Conservation (phyloP, 2,329 filamentous ascomycete genomes). For the Macrophomina pseudophaseolina region DNA sequence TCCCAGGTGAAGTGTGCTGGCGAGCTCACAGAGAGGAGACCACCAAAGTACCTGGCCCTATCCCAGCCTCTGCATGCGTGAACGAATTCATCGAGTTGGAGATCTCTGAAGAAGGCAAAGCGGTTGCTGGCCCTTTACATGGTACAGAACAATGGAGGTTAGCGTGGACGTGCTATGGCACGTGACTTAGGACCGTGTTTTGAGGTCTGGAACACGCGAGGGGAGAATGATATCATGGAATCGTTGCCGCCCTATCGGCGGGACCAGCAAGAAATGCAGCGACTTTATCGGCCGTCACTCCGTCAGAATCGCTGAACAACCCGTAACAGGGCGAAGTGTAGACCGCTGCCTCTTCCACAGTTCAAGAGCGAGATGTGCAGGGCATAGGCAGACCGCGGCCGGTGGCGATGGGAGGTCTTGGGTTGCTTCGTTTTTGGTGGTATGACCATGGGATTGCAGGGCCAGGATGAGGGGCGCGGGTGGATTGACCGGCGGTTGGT, state of each 20-base stretch:
- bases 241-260: not conserved
- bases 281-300: not conserved
- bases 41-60: no score
- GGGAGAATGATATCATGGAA: conserved; percentile 20
- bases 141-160: not conserved
- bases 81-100: no score
- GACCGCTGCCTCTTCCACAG: no score
- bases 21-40: no score
- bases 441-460: conserved; percentile 1
- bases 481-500: conserved; percentile 1
- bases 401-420: not conserved
- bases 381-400: no score
- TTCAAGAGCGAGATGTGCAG: no score
- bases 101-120: no score
- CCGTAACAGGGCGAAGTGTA: no score
- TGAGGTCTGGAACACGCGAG: not conserved
- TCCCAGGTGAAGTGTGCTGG: no score
- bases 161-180: not conserved
- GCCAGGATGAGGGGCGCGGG: conserved; percentile 19
- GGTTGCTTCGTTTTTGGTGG: not conserved
- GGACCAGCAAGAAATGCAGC: not conserved
- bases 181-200: not conserved
- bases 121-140: not conserved
- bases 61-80: no score
- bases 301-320: not conserved